Evolutionary conservation across 2,329 filamentous ascomycete genomes (phyloP).

Genomic region (Fonsecaea pedrosoi): DNA sequence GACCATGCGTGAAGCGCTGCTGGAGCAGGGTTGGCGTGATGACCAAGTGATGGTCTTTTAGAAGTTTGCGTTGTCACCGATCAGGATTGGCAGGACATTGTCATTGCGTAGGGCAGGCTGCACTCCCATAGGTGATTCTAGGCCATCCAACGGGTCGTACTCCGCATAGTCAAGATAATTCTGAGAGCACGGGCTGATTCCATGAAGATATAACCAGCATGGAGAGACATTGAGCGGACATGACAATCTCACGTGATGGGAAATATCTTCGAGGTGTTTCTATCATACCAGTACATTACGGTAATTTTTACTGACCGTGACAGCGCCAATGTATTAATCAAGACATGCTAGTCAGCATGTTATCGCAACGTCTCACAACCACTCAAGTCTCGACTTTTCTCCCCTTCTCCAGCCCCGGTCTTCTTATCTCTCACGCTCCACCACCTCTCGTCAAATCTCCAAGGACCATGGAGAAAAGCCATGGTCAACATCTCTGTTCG

Average conservation of each 20-base stretch:
- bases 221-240: too few relatives aligned
- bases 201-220: too few relatives aligned
- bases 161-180: too few relatives aligned
- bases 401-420: neutral
- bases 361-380: constrained; percentile 26
- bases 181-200: too few relatives aligned
- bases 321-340: neutral
- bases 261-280: neutral
- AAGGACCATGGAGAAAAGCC: constrained; percentile 28
- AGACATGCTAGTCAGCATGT: constrained; percentile 3
- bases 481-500: constrained; percentile 14
- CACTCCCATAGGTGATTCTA: too few relatives aligned
- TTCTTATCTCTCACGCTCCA: constrained; percentile 26
- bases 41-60: constrained; percentile 79
- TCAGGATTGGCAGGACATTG: neutral
- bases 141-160: too few relatives aligned
- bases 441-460: constrained; percentile 7
- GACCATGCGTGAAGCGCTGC: constrained; percentile 63
- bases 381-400: constrained; percentile 13
- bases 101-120: too few relatives aligned
- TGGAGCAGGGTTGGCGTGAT: constrained; percentile 72
- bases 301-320: constrained; percentile 22
- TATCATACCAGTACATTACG: neutral
- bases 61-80: constrained; percentile 2
- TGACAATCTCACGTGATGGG: too few relatives aligned